Base-by-base conservation (phyloP, 1,139 yeast species). In the Sugiyamaella grinbergsii region DNA sequence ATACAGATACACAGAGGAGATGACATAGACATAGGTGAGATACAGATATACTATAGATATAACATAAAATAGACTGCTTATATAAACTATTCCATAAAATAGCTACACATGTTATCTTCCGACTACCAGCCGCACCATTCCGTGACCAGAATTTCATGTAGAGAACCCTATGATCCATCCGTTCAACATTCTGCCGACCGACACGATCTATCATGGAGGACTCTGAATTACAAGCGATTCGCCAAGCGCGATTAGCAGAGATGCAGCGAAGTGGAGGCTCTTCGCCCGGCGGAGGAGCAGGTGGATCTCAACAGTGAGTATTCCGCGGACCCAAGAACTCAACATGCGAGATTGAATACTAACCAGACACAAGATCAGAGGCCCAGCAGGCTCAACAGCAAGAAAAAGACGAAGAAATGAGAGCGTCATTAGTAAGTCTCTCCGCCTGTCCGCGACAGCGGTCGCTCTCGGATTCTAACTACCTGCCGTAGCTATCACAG, bases 221-320 rank as follows among this genome's bases (percentile, higher is more conserved):
- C 69, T 72, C 85, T 26, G 98, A 91, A 68, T 72, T 91, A 54
- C 82, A 84, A 60, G 96, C 96, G 19, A 86, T 91, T 56, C 78
- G 97, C 62, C 86, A 88, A 47, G 96, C 97, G 11, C 79, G 97
- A 58, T 70, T 91, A 58, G 83, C 86, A 11, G 96, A 90, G 68
- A 74, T 91, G 57, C 95, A 87, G 63, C 42, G 47, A 18, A 77
- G 77, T 47, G 56, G 45, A 48, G 74, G 42, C 8, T 26, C 16
- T 1, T n/a, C 29, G 1, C 22, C 41, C 5, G 45, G 40, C 4
- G 31, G 39, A 15, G 50, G 33, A 29, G 11, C 33, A 11, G 33
- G 38, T 26, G 37, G 37, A 7, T 10, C 41, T 23, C 47, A 43
- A 28, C 44, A 45, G 47, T 39, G 26, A 19, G 47, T 43, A 5